Percentiles rank a stretch among this genome's conserved stretches.
These are phyloP conservation scores for Neurospora sp. DNA, from an alignment of 495 filamentous ascomycete genomes.

Conservation along the genomic window DNA sequence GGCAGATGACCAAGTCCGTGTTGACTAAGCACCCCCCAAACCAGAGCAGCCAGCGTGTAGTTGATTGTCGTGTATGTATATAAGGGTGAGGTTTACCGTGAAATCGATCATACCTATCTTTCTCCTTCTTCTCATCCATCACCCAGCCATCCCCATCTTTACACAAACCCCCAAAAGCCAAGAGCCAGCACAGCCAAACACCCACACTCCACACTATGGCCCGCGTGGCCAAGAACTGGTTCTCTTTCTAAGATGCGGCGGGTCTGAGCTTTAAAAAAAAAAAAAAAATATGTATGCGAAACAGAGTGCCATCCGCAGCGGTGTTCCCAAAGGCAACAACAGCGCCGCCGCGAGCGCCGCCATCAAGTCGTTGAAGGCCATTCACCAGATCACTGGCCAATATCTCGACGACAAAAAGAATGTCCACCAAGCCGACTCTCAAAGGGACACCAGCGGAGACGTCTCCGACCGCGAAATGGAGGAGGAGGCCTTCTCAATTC, in stretches of 20 bases:
- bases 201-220: too few species aligned
- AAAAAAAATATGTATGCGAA: not conserved
- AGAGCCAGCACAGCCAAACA: too few species aligned
- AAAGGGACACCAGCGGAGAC: not conserved
- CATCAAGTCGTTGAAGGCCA: constrained; percentile 4
- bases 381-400: constrained; percentile 6
- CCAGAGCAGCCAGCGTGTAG: not conserved
- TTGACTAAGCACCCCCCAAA: too few species aligned
- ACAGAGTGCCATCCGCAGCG: not conserved
- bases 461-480: not conserved
- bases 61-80: not conserved
- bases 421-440: not conserved
- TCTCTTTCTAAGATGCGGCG: not conserved
- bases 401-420: constrained; percentile 4
- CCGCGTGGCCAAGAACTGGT: too few species aligned
- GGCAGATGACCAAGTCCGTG: too few species aligned
- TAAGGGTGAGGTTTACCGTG: not conserved
- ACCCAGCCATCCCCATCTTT: not conserved
- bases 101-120: not conserved
- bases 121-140: not conserved
- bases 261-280: not conserved
- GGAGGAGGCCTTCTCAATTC: not conserved
- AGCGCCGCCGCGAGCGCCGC: constrained; percentile 1
- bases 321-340: not conserved
- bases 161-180: too few species aligned